Conservation (phyloP, 768 basidiomycete genomes). For the Russula emetica region DNA sequence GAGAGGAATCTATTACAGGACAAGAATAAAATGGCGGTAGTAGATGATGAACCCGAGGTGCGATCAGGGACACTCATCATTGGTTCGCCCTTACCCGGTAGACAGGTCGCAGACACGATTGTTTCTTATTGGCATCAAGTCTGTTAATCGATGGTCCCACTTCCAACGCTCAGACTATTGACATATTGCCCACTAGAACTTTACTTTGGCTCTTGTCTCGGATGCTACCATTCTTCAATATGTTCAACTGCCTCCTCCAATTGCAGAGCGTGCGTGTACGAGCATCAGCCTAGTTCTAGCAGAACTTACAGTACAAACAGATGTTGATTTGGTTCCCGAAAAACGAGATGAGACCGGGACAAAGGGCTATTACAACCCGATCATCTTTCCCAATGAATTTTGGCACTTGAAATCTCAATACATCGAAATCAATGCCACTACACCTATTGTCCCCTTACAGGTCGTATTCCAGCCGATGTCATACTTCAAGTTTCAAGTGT, state of each 20-base stretch:
- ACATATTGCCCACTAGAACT: constrained; percentile 49
- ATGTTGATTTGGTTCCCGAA: constrained; percentile 57
- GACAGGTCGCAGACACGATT: constrained; percentile 36
- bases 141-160: constrained; percentile 27
- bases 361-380: constrained; percentile 75
- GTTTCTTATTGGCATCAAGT: constrained; percentile 83
- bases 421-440: constrained; percentile 80
- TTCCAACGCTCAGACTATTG: not conserved
- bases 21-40: constrained; percentile 39
- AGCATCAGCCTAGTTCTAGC: constrained; percentile 2
- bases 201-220: constrained; percentile 82
- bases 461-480: constrained; percentile 83
- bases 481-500: constrained; percentile 83
- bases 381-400: constrained; percentile 92
- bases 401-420: constrained; percentile 86
- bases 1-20: constrained; percentile 71
- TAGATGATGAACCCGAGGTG: constrained; percentile 51
- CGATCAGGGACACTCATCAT: constrained; percentile 14
- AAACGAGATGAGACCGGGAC: constrained; percentile 61
- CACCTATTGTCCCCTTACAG: constrained; percentile 69
- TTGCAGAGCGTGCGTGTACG: constrained; percentile 54
- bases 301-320: constrained; percentile 37
- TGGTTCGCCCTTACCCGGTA: constrained; percentile 3
- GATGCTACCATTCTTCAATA: constrained; percentile 56
- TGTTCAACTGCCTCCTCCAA: constrained; percentile 51